A percentile compares a stretch with the other conserved stretches of the same genome.
Conservation (phyloP, 768 basidiomycete species). For the Aureoboletus auriporus region DNA sequence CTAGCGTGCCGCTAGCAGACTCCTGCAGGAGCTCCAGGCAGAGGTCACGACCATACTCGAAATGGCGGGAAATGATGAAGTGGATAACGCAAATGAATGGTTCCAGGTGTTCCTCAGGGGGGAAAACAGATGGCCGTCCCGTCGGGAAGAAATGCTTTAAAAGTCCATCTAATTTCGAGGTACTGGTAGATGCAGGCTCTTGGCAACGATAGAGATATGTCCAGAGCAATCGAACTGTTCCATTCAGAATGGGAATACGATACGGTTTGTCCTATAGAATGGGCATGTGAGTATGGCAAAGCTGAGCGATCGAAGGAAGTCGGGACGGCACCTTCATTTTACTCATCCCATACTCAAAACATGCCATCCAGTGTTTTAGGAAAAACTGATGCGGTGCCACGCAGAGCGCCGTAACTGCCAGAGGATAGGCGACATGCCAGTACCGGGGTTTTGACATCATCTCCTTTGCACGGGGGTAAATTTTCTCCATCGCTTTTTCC, state of each 20-base stretch:
- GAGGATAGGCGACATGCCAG: slow-evolving; percentile 82
- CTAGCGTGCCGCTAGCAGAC: slow-evolving; percentile 44
- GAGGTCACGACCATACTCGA: slow-evolving; percentile 81
- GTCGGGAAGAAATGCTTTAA: slow-evolving; percentile 78
- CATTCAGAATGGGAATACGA: slow-evolving; percentile 72
- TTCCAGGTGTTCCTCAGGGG: slow-evolving; percentile 73
- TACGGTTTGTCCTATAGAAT: slow-evolving; percentile 67
- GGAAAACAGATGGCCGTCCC: slow-evolving; percentile 54
- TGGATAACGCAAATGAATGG: slow-evolving; percentile 77
- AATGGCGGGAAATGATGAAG: slow-evolving; percentile 77
- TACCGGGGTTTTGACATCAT: slow-evolving; percentile 89
- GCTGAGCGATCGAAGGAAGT: not conserved
- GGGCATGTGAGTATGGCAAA: slow-evolving; percentile 1
- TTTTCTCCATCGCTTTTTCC: slow-evolving; percentile 86
- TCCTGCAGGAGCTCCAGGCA: slow-evolving; percentile 81
- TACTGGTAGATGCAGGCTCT: slow-evolving; percentile 77
- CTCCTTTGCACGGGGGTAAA: slow-evolving; percentile 77
- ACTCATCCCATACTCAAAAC: slow-evolving; percentile 65
- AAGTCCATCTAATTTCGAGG: slow-evolving; percentile 71
- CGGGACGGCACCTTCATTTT: slow-evolving; percentile 68
- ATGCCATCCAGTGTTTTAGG: slow-evolving; percentile 72
- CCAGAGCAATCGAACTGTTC: slow-evolving; percentile 82
- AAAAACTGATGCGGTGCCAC: slow-evolving; percentile 86
- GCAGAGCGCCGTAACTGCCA: slow-evolving; percentile 79
- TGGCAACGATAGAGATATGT: slow-evolving; percentile 93